phyloP scores from a whole-genome alignment of 306 rosid genomes.

The Acacia crassicarpa region DNA sequence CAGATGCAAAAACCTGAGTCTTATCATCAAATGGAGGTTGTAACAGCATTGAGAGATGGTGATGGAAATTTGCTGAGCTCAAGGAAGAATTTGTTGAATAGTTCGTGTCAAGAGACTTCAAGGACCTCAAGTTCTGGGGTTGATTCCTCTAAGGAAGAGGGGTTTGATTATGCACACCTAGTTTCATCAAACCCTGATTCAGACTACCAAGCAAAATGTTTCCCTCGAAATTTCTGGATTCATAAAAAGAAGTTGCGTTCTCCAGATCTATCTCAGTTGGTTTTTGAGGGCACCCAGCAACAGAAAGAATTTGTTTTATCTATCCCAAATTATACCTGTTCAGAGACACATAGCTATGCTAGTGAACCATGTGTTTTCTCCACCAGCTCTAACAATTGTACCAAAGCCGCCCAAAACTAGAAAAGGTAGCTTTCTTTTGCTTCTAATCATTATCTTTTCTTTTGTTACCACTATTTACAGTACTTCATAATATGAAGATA shows the following conservation, averaged over 20 bases:
- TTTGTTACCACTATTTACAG: neutral
- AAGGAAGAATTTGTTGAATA: slow-evolving; percentile 35
- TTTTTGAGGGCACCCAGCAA: slow-evolving; percentile 31
- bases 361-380: slow-evolving; percentile 34
- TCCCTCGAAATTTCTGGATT: slow-evolving; percentile 52
- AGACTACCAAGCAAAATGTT: slow-evolving; percentile 53
- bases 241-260: slow-evolving; percentile 51
- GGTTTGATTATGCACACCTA: slow-evolving; percentile 34
- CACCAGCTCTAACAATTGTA: slow-evolving; percentile 32
- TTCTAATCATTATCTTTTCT: slow-evolving; percentile 1
- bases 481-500: neutral
- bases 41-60: slow-evolving; percentile 51
- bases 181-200: slow-evolving; percentile 41
- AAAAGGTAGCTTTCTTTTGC: slow-evolving; percentile 35
- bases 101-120: slow-evolving; percentile 41
- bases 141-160: slow-evolving; percentile 44
- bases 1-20: slow-evolving; percentile 43
- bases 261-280: slow-evolving; percentile 40
- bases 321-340: slow-evolving; percentile 44
- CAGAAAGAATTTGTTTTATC: slow-evolving; percentile 38
- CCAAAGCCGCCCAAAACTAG: slow-evolving; percentile 28
- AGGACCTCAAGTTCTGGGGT: slow-evolving; percentile 34
- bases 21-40: slow-evolving; percentile 39
- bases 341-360: slow-evolving; percentile 38
- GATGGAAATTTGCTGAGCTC: slow-evolving; percentile 71